Evolutionary conservation across 441 rosid species (phyloP).

Genomic region (Corymbia citriodora): DNA sequence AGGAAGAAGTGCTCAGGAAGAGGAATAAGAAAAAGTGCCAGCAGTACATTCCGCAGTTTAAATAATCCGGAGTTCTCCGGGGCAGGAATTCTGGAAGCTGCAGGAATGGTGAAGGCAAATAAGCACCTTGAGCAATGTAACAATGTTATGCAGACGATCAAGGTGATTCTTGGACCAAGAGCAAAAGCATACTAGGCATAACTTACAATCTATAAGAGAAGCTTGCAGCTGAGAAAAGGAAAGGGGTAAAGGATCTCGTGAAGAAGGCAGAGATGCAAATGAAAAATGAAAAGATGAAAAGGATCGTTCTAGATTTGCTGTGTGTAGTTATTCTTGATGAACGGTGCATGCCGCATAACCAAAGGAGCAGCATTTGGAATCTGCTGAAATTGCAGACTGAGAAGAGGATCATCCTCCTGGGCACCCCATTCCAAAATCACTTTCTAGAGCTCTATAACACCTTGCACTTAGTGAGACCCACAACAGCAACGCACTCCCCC

Average conservation of each 20-base stretch:
- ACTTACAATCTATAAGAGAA: constrained; percentile 49
- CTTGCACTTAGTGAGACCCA: constrained; percentile 44
- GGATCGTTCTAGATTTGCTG: constrained; percentile 38
- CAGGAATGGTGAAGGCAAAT: no score
- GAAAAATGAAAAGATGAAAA: constrained; percentile 9
- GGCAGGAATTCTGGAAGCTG: no score
- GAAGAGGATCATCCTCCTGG: constrained; percentile 61
- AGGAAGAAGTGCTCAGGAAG: no score
- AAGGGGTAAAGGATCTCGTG: neutral
- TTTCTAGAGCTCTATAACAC: constrained; percentile 55
- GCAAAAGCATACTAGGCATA: constrained; percentile 43
- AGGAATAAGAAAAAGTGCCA: no score
- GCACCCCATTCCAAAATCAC: constrained; percentile 81
- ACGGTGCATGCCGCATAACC: constrained; percentile 69
- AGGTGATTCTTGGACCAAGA: constrained; percentile 50
- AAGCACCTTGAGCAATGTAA: no score
- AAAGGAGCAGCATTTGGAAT: constrained; percentile 45
- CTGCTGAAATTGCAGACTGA: constrained; percentile 36
- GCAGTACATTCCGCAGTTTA: no score
- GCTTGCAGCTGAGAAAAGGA: constrained; percentile 23
- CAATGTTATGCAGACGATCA: constrained; percentile 25
- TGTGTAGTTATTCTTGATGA: constrained; percentile 61
- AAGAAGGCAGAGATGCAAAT: neutral
- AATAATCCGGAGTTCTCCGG: no score
- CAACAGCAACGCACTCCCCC: constrained; percentile 8